Evolutionary conservation across 2,329 filamentous ascomycete species (phyloP).

Genomic region (Cryphonectria japonica): DNA sequence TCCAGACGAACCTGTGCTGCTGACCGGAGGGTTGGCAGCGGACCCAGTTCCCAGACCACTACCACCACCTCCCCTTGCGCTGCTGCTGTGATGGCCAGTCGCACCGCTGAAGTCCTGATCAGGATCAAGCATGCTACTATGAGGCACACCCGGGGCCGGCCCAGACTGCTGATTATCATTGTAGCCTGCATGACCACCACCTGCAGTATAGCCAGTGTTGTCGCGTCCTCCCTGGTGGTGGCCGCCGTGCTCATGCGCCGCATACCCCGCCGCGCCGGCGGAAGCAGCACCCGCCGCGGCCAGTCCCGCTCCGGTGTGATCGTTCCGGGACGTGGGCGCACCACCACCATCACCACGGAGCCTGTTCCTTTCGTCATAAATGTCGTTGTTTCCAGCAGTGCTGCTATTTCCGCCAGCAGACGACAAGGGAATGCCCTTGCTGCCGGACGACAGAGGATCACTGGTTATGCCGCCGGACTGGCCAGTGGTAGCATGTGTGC

Average conservation of each 20-base stretch:
- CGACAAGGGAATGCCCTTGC: constrained; percentile 2
- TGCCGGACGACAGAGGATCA: constrained; percentile 21
- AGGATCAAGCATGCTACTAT: constrained; percentile 28
- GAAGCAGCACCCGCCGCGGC: constrained; percentile 6
- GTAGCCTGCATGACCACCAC: constrained; percentile 19
- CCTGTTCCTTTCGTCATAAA: constrained; percentile 23
- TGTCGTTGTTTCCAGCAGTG: not conserved
- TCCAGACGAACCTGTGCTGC: constrained; percentile 1
- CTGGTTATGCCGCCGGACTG: constrained; percentile 14
- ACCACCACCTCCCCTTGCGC: no score
- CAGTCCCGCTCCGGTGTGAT: constrained; percentile 21
- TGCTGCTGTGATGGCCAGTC: not conserved
- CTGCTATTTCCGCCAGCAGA: not conserved
- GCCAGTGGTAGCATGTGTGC: constrained; percentile 5
- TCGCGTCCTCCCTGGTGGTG: constrained; percentile 17
- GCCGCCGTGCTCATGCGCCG: constrained; percentile 24
- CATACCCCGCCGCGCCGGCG: constrained; percentile 27
- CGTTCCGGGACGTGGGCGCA: constrained; percentile 27
- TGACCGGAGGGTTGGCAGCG: not conserved
- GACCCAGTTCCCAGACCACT: not conserved
- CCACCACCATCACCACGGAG: constrained; percentile 20
- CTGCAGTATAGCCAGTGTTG: not conserved
- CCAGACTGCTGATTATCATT: not conserved
- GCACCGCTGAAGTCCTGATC: constrained; percentile 2
- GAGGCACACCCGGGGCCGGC: constrained; percentile 17